Conservation (phyloP, 2,329 filamentous ascomycete species). For the Beauveria pseudobassiana region DNA sequence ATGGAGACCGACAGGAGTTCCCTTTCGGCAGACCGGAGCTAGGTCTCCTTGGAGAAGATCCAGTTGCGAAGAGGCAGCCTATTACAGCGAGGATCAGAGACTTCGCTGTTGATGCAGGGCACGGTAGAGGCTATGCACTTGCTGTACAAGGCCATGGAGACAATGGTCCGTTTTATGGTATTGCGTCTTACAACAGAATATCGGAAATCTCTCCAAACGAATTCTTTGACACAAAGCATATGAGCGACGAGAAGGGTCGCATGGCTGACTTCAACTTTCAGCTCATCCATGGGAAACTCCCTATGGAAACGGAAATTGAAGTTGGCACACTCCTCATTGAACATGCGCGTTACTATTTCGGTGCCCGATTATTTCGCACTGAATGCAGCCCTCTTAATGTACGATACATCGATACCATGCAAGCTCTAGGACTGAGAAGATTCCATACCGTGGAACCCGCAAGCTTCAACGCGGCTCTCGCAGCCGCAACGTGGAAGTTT, state of each 20-base stretch:
- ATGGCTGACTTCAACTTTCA: conserved; percentile 7
- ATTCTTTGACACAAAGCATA: background rate
- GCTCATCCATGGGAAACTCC: background rate
- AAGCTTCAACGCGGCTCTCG: background rate
- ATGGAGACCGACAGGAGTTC: background rate
- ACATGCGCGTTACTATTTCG: background rate
- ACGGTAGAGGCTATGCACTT: background rate
- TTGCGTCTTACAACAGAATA: background rate
- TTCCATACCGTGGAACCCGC: background rate
- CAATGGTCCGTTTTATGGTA: background rate
- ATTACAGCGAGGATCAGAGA: background rate
- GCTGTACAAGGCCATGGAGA: background rate
- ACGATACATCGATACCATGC: background rate
- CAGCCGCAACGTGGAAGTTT: background rate
- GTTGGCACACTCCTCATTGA: background rate
- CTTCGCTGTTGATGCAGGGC: background rate
- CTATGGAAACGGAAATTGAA: background rate
- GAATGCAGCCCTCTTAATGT: conserved; percentile 1
- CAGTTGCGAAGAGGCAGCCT: background rate
- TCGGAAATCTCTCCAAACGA: background rate
- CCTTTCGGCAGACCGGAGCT: background rate
- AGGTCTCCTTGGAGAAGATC: background rate
- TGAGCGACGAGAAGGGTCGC: background rate
- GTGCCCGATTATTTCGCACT: background rate
- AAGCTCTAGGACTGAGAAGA: background rate